Conservation (phyloP, 164 flowering plant genomes). For the Hamamelis virginiana region DNA sequence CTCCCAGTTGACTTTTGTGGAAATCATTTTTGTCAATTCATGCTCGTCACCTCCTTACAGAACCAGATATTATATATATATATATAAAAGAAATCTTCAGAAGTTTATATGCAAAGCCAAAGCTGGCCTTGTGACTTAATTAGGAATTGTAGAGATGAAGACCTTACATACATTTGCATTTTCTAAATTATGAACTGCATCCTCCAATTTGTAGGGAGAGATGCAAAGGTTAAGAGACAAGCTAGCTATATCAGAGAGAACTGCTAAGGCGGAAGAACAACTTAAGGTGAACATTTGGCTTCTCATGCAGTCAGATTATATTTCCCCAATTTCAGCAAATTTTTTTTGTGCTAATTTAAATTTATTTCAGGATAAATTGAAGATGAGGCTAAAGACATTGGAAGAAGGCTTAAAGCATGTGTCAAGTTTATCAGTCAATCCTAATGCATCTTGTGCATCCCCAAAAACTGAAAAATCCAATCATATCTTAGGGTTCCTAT, state of each 20-base stretch:
- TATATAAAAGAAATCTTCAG: no score
- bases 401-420: conserved; percentile 79
- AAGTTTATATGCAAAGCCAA: no score
- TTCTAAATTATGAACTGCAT: background rate
- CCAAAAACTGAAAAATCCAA: conserved; percentile 46
- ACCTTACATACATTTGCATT: no score
- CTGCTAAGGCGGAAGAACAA: conserved; percentile 89
- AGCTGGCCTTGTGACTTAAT: no score
- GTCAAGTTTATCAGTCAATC: conserved; percentile 33
- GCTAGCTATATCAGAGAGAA: conserved; percentile 66
- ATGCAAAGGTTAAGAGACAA: conserved; percentile 80
- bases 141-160: no score
- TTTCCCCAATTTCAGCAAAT: background rate
- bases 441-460: conserved; percentile 24
- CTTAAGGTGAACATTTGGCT: conserved; percentile 53
- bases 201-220: conserved; percentile 58
- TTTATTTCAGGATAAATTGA: conserved; percentile 67
- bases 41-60: background rate
- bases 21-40: background rate
- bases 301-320: background rate
- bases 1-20: no score
- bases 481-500: conserved; percentile 51
- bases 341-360: conserved; percentile 1
- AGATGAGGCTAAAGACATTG: conserved; percentile 68
- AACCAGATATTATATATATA: no score